Evolutionary conservation across 2,329 filamentous ascomycete species (phyloP).

Genomic region (Aspergillus japonicus): DNA sequence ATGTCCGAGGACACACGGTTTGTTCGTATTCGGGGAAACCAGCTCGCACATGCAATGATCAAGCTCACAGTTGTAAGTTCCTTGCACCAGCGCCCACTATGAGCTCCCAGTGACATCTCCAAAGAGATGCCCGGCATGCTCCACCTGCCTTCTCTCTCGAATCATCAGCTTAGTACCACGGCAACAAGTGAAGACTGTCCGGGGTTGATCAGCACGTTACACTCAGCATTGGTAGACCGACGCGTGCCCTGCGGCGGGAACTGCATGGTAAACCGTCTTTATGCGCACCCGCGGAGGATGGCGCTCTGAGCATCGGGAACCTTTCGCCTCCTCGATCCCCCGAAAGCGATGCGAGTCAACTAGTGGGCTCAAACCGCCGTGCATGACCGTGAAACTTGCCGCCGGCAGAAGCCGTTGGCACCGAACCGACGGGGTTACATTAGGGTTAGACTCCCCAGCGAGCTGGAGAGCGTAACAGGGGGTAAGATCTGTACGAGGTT

Average conservation of each 20-base stretch:
- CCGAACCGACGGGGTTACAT: constrained; percentile 62
- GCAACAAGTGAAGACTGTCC: constrained; percentile 53
- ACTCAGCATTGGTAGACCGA: constrained; percentile 56
- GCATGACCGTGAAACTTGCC: constrained; percentile 54
- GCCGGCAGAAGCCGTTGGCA: constrained; percentile 54
- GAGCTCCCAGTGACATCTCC: constrained; percentile 52
- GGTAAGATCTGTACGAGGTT: constrained; percentile 59
- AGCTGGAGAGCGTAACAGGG: constrained; percentile 72
- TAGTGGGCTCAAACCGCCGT: constrained; percentile 68
- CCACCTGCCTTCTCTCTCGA: constrained; percentile 51
- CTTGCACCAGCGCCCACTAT: constrained; percentile 11
- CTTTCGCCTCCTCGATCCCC: constrained; percentile 35
- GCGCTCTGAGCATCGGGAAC: constrained; percentile 46
- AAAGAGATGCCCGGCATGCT: constrained; percentile 50
- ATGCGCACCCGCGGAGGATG: constrained; percentile 27
- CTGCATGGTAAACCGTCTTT: constrained; percentile 50
- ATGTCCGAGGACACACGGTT: constrained; percentile 25
- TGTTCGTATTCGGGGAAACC: constrained; percentile 31
- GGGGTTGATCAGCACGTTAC: constrained; percentile 61
- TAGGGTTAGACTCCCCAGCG: constrained; percentile 96
- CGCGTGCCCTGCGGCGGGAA: constrained; percentile 43
- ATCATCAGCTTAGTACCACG: constrained; percentile 26
- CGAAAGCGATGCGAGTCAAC: constrained; percentile 37
- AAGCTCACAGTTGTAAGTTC: constrained; percentile 2
- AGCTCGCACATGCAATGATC: constrained; percentile 15